Percentiles rank a stretch among this genome's conserved stretches.
These are phyloP conservation scores for Lunularia cruciata DNA, from an alignment of 225 moss, liverwort and hornwort species.

Conservation along the genomic window DNA sequence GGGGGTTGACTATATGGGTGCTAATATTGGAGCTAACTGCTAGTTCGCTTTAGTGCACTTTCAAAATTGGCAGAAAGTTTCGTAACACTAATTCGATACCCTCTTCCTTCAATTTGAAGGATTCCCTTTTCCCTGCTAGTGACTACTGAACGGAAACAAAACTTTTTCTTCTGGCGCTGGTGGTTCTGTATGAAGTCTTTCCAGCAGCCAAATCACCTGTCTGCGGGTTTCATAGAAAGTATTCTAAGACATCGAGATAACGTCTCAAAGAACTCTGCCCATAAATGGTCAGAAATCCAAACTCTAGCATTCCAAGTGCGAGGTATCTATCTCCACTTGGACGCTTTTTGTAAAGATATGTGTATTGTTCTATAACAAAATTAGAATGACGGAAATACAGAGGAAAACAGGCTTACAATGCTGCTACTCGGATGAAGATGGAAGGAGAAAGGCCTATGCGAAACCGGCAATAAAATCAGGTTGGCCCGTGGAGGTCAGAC, in stretches of 20 bases:
- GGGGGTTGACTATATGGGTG: background rate
- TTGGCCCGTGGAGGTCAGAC: conserved; percentile 93
- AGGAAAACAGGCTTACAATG: background rate
- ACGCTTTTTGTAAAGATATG: background rate
- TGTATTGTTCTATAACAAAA: background rate
- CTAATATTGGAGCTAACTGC: background rate
- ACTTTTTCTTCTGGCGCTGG: conserved; percentile 2
- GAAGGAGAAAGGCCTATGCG: background rate
- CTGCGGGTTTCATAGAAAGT: background rate
- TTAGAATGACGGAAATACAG: background rate
- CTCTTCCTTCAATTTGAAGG: conserved; percentile 14
- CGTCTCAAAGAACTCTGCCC: background rate
- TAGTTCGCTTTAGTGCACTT: background rate
- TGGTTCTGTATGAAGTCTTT: conserved; percentile 7
- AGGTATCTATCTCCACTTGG: background rate
- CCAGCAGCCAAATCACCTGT: conserved; percentile 8
- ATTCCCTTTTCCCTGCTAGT: conserved; percentile 7
- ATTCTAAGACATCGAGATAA: background rate
- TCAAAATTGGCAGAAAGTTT: conserved; percentile 16
- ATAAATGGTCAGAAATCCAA: background rate
- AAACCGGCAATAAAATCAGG: conserved; percentile 60
- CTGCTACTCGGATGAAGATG: background rate
- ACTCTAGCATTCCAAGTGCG: conserved; percentile 2
- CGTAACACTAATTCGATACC: conserved; percentile 5
- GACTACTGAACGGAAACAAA: background rate